phyloP scores from a whole-genome alignment of 305 asterid genomes.

The Vinca major region DNA sequence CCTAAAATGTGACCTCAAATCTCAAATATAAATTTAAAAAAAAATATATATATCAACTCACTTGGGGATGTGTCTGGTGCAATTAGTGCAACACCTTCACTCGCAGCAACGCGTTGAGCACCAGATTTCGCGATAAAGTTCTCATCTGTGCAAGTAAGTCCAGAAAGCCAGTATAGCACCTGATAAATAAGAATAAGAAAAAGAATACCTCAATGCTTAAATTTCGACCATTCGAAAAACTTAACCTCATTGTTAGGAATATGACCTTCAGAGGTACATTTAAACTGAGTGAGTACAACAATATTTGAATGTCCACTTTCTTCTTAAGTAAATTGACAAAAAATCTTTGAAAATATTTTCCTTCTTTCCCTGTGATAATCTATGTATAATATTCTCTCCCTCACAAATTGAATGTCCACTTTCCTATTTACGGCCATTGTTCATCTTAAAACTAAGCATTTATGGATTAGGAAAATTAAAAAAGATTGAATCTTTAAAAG shows the following conservation, averaged over 20 bases:
- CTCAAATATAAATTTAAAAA: background rate
- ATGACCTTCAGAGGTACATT: background rate
- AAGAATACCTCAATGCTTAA: background rate
- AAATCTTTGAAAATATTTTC: too few species aligned
- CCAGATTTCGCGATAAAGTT: conserved; percentile 85
- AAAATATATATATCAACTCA: conserved; percentile 27
- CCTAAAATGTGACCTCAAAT: background rate
- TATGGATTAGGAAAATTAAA: too few species aligned
- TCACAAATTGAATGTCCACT: too few species aligned
- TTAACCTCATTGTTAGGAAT: background rate
- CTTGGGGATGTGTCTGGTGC: conserved; percentile 92
- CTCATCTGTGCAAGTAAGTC: conserved; percentile 89
- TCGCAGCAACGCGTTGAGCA: conserved; percentile 88
- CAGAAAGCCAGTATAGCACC: conserved; percentile 98
- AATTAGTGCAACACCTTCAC: conserved; percentile 64
- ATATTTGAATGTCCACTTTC: too few species aligned
- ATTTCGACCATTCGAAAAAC: background rate
- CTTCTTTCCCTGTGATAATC: too few species aligned
- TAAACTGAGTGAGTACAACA: too few species aligned
- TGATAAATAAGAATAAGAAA: conserved; percentile 16
- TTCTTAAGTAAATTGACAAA: too few species aligned
- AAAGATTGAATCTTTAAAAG: too few species aligned
- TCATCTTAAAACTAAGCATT: too few species aligned
- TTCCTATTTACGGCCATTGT: too few species aligned
- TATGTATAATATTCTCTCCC: too few species aligned